Base-by-base conservation (phyloP, 768 basidiomycete species). In the Xerocomus spinulosus region DNA sequence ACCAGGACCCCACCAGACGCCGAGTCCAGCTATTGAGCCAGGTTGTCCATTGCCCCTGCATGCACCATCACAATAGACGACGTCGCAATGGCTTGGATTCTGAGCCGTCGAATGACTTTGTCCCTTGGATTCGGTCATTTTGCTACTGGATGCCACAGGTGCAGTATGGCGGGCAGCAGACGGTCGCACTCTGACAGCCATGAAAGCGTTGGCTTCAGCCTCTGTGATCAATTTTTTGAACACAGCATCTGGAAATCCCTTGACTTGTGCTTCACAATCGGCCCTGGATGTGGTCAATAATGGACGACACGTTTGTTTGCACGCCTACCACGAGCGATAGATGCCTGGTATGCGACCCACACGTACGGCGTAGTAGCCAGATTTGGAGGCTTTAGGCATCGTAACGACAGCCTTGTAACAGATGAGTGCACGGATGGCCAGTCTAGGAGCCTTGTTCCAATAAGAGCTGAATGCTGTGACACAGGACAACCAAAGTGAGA, bases 61-160 rank as follows among this genome's bases (percentile, higher is more conserved):
- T 6, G 92, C 86, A 10, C 94, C 94, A 64, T 97, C 94, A 17
- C 78, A 84, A 57, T 90, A 95, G 1, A 92, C 92, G 12, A 86
- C 69, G 34, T 70, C 63, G 55, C 63, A 69, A 3, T 59, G 62
- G 3, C 32, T 42, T 47, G 64, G 68, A 21, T 72, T 64, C 10
- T 53, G 45, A 1, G 61, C 45, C 21, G 51, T 53, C 17, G 35
- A 15, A 29, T 13, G 39, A 14, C 25, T 28, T 3, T n/a, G 38
- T 25, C 6, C 14, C 5, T 18, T 13, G 9, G 44, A 33, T 15
- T 20, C 13, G 34, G 34, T 1, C 13, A 28, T 5, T 9, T 29
- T 9, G 20, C 70, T 70, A 24, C 72, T 70, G 24, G 70, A 55
- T 21, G 68, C 56, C 10, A 50, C 10, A 5, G 57, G 44, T 32